phyloP scores from a whole-genome alignment of 176 grass and related monocot genomes.

The Oryza rufipogon region DNA sequence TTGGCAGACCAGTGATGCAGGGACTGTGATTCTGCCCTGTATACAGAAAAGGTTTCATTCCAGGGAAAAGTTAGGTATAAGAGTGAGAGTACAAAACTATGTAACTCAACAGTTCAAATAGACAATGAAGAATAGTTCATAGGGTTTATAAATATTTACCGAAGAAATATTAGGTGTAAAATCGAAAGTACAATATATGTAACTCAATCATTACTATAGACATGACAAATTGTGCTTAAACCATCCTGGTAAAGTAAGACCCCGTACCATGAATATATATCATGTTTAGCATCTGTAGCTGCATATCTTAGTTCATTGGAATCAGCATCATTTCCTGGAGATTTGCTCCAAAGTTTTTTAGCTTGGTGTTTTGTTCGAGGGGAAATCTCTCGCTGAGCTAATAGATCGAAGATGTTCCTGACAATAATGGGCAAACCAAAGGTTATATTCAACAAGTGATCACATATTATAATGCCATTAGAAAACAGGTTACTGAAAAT shows the following conservation, averaged over 20 bases:
- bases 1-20: slow-evolving; percentile 73
- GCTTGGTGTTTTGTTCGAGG: slow-evolving; percentile 77
- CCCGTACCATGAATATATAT: slow-evolving; percentile 84
- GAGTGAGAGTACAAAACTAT: neutral
- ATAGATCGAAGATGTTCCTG: slow-evolving; percentile 88
- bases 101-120: slow-evolving; percentile 11
- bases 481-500: neutral
- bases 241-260: slow-evolving; percentile 24
- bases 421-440: slow-evolving; percentile 15
- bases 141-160: slow-evolving; percentile 18
- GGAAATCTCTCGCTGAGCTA: slow-evolving; percentile 80
- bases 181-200: neutral
- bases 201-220: slow-evolving; percentile 6
- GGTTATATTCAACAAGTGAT: slow-evolving; percentile 36
- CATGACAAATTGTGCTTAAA: slow-evolving; percentile 6
- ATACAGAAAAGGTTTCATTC: slow-evolving; percentile 29
- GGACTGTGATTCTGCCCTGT: slow-evolving; percentile 94
- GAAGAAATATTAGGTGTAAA: neutral
- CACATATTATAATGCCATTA: slow-evolving; percentile 16
- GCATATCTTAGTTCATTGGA: slow-evolving; percentile 50
- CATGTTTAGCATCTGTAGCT: slow-evolving; percentile 70
- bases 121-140: slow-evolving; percentile 15
- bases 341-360: slow-evolving; percentile 68
- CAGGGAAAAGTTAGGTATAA: neutral
- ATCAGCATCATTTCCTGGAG: slow-evolving; percentile 41